These are phyloP conservation scores for Aspergillus luchuensis DNA, from an alignment of 2,329 filamentous ascomycete genomes.

Conservation along the genomic window DNA sequence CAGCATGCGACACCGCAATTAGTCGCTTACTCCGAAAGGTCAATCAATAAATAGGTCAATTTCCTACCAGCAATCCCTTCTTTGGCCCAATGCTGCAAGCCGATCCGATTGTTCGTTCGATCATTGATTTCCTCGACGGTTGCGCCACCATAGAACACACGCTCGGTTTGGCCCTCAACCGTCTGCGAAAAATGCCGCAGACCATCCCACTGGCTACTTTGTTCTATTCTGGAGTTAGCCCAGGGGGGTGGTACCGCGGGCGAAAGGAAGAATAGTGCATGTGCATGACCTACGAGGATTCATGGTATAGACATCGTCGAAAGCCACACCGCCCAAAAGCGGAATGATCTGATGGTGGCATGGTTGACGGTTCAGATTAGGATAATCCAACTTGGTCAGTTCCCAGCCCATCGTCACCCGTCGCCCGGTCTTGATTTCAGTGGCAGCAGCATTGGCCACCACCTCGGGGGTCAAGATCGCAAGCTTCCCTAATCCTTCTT, in stretches of 20 bases:
- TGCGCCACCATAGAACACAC: conserved; percentile 54
- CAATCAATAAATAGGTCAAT: no score
- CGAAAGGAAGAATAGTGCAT: not conserved
- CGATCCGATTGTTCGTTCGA: conserved; percentile 48
- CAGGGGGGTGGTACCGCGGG: not conserved
- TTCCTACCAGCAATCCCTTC: conserved; percentile 48
- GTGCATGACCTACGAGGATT: conserved; percentile 47
- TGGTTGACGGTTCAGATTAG: conserved; percentile 55
- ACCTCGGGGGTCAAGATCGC: conserved; percentile 56
- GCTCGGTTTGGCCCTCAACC: conserved; percentile 37
- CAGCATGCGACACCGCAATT: not conserved
- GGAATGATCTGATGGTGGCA: conserved; percentile 55
- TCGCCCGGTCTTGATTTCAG: conserved; percentile 55
- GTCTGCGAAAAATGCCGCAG: conserved; percentile 53
- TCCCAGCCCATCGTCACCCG: conserved; percentile 59
- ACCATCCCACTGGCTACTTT: conserved; percentile 57
- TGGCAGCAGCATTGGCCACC: conserved; percentile 52
- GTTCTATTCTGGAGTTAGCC: conserved; percentile 31
- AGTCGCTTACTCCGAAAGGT: not conserved
- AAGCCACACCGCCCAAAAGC: conserved; percentile 50
- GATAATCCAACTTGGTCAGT: conserved; percentile 57
- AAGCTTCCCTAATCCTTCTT: conserved; percentile 57
- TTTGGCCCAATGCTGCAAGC: conserved; percentile 52
- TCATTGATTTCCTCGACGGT: conserved; percentile 51
- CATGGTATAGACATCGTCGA: conserved; percentile 55